phyloP scores from a whole-genome alignment of 179 eudicot genomes.

The Silene noctiflora region DNA sequence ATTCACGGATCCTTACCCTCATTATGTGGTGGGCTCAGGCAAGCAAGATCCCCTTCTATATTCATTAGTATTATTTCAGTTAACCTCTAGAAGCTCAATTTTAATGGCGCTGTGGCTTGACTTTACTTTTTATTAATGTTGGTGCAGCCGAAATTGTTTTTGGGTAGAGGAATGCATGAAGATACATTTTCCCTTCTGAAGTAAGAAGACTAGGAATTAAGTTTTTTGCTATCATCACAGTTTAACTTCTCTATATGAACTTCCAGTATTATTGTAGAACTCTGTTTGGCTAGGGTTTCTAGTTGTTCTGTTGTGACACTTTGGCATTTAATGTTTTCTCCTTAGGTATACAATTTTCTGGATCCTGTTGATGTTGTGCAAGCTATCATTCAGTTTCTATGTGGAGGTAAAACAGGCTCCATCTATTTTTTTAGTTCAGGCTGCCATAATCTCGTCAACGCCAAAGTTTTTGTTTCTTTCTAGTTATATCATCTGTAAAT shows the following conservation, averaged over 20 bases:
- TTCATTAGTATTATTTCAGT: not conserved
- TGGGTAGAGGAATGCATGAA: slow-evolving; percentile 99
- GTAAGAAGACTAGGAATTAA: slow-evolving; percentile 43
- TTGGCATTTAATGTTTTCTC: slow-evolving; percentile 1
- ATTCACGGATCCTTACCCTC: slow-evolving; percentile 59
- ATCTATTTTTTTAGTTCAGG: slow-evolving; percentile 1
- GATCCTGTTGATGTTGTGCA: slow-evolving; percentile 80
- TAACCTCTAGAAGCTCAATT: slow-evolving; percentile 15
- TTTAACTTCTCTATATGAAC: slow-evolving; percentile 4
- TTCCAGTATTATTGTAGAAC: not conserved
- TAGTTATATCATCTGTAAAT: not conserved
- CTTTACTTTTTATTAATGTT: slow-evolving; percentile 14
- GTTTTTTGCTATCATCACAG: slow-evolving; percentile 11
- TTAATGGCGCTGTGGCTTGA: slow-evolving; percentile 13
- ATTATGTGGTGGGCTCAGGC: slow-evolving; percentile 99
- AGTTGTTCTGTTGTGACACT: slow-evolving; percentile 9
- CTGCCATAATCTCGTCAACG: not conserved
- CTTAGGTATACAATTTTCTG: slow-evolving; percentile 88
- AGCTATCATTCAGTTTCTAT: slow-evolving; percentile 94
- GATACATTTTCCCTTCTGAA: slow-evolving; percentile 80
- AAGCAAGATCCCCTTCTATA: slow-evolving; percentile 29
- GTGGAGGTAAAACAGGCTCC: slow-evolving; percentile 63
- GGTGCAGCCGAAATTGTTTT: slow-evolving; percentile 85
- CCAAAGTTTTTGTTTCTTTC: not conserved
- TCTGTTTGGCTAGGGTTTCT: not conserved